Base-by-base conservation (phyloP, 164 flowering plant species). In the Piper longum region DNA sequence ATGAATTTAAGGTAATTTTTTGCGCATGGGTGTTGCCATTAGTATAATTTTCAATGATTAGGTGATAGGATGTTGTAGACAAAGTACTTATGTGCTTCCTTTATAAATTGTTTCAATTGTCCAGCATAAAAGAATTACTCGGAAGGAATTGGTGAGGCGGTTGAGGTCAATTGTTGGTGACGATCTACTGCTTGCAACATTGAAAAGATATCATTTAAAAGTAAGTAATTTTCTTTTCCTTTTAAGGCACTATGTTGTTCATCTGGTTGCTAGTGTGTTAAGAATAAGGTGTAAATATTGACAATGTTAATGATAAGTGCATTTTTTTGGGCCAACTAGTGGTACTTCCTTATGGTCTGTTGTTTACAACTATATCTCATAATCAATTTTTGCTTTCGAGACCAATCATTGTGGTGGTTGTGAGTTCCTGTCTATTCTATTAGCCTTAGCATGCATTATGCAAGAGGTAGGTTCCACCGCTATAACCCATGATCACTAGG, bases 101-200 rank as follows among this genome's bases (percentile, higher is more conserved):
- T n/a, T 6, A 12, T 57, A 26, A 17, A 4, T 40, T 19, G 41
- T 4, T 48, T 39, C 44, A 44, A 62, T 54, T 69, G 18, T 52
- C 2, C 64, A 72, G 78, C 57, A 8, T 9, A 64, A 64, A 65
- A 69, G 43, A 57, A 64, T 75, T 5, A 63, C 52, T 52, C 70
- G 78, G 56, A 67, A 61, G 54, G 75, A 75, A 26, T 64, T 75
- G 56, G 62, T 75, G 26, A 67, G 17, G 61, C 64, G 52, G 64
- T 59, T 75, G 66, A 75, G 75, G 59, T 59, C 59, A 57, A 57
- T 69, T 40, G 75, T 59, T 58, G 75, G 78, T n/a, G 78, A 75
- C 43, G 42, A 19, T 3, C 41, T 76, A 52, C 60, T 76, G 62
- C 65, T 43, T 16, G 62, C 72, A 17, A 66, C 69, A 5, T 52